Percentiles rank a stretch among this genome's conserved stretches.
Conservation (phyloP, 2,329 filamentous ascomycete species). For the Colletotrichum sansevieriae region DNA sequence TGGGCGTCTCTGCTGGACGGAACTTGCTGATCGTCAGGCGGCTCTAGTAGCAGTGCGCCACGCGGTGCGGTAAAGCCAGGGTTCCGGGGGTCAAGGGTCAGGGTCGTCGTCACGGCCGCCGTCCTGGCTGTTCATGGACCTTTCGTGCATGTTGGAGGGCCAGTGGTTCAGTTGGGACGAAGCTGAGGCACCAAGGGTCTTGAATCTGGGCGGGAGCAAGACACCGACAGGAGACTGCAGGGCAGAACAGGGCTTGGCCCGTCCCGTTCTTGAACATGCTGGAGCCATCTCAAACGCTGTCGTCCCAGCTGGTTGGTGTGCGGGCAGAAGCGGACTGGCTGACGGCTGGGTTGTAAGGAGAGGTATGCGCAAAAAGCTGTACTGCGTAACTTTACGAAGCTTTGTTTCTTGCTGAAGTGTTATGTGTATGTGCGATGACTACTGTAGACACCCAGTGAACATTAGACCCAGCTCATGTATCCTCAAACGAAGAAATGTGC, state of each 20-base stretch:
- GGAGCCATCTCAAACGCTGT: constrained; percentile 25
- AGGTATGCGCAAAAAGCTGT: neutral
- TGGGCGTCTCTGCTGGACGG: constrained; percentile 24
- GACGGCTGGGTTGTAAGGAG: neutral
- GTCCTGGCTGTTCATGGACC: neutral
- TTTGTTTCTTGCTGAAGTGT: constrained; percentile 26
- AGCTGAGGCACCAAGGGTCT: constrained; percentile 39
- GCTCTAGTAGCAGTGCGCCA: constrained; percentile 33
- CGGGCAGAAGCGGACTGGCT: constrained; percentile 12
- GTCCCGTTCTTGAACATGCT: neutral
- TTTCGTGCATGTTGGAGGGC: neutral
- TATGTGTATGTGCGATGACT: constrained; percentile 19
- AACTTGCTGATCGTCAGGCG: constrained; percentile 26
- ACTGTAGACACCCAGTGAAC: neutral
- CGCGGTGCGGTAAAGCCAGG: constrained; percentile 22
- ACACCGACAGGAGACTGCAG: constrained; percentile 22
- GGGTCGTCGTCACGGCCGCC: constrained; percentile 24
- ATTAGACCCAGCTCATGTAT: constrained; percentile 2
- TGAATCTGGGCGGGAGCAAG: constrained; percentile 29
- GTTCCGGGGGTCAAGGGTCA: constrained; percentile 20
- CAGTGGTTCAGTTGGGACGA: neutral
- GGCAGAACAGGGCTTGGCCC: constrained; percentile 6
- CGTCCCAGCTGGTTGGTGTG: constrained; percentile 21
- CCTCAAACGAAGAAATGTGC: neutral
- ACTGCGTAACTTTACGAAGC: neutral